Evolutionary conservation across 768 basidiomycete genomes (phyloP), one percentile per base, ranked within the genome.

Genomic region (Lactifluus hygrophoroides): DNA sequence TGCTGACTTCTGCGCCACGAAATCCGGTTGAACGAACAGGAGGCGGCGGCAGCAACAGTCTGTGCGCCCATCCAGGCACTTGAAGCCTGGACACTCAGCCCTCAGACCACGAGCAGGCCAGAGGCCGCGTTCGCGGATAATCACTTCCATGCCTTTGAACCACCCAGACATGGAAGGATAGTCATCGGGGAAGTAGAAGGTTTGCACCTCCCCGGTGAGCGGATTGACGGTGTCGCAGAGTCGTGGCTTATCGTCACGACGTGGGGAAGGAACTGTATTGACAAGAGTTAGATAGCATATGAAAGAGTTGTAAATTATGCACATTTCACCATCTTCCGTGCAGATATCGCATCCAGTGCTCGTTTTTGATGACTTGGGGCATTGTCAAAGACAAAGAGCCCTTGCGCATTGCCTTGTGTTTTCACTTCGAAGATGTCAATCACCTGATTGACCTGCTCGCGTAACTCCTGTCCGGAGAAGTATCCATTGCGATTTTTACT

Each of bases 401-500:
- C 53, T 7, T 25, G 14, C 10, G 32, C 14, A 35, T 3, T 8
- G 19, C 53, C 32, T 1, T 54, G 34, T 9, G 43, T n/a, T 3
- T 17, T 16, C 1, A 9, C 43, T 34, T 54, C 43, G 14, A 54
- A 54, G 14, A 54, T 35, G 8, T 54, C 10, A 1, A 54, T 45
- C 2, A 11, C 53, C 0, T 3, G 14, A 14, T 44, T 10, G 3
- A 43, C 30, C 25, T 44, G 52, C 0, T 1, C 4, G 2, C 42
- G 23, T 1, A 51, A 17, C 2, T 52, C 28, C 2, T 69, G 62
- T 17, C 51, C 43, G n/a, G 53, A 40, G 51, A 73, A 73, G 25
- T 67, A 73, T 0, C 72, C 72, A 63, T 74, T 67, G 2, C 64
- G 46, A 30, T 65, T 66, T 54, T 72, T 73, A 6, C 73, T 69